These are phyloP conservation scores for Mortierella sp. DNA, from an alignment of 371 early-diverging fungal species.

Conservation along the genomic window DNA sequence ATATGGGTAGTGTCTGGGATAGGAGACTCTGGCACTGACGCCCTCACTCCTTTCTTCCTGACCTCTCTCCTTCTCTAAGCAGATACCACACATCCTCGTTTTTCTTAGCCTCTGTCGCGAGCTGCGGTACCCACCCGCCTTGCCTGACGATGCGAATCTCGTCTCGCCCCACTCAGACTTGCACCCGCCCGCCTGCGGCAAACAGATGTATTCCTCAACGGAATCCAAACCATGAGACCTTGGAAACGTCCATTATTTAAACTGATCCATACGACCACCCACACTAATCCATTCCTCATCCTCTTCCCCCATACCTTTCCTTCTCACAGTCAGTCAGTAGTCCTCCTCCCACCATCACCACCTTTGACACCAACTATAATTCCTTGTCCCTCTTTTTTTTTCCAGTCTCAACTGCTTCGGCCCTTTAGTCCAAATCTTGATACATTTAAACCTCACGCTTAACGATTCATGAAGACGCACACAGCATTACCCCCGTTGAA, in stretches of 20 bases:
- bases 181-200: neutral
- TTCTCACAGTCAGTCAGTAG: too few relatives aligned
- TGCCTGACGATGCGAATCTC: slow-evolving; percentile 9
- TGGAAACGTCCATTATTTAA: slow-evolving; percentile 11
- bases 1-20: neutral
- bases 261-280: neutral
- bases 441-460: too few relatives aligned
- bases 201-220: slow-evolving; percentile 10
- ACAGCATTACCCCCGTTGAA: slow-evolving; percentile 31
- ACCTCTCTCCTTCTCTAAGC: slow-evolving; percentile 5
- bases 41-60: neutral
- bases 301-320: too few relatives aligned
- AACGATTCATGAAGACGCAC: slow-evolving; percentile 26
- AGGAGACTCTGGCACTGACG: slow-evolving; percentile 4
- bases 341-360: too few relatives aligned
- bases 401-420: neutral
- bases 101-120: slow-evolving; percentile 2
- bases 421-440: neutral
- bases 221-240: too few relatives aligned
- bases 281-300: too few relatives aligned
- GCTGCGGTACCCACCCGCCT: slow-evolving; percentile 6
- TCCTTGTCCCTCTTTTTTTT: neutral
- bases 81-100: slow-evolving; percentile 2
- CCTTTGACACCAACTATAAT: neutral
- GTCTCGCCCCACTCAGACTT: slow-evolving; percentile 2